These are phyloP conservation scores for Saccharomycopsis fermentans DNA, from an alignment of 805 yeast species.

Conservation along the genomic window DNA sequence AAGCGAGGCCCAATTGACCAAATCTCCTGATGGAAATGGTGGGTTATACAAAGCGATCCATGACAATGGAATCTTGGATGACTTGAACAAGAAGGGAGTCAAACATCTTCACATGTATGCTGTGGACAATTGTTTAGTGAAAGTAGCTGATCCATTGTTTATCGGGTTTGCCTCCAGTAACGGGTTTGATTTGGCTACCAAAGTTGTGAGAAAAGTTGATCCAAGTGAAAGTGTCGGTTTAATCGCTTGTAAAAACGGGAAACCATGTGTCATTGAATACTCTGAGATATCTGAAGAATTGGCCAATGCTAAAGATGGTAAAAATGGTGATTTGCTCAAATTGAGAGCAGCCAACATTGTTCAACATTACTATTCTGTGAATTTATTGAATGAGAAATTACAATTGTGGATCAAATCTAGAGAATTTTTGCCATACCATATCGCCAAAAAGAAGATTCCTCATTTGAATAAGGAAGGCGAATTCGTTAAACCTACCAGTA, in stretches of 20 bases:
- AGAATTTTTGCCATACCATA: conserved; percentile 76
- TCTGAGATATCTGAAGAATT: conserved; percentile 76
- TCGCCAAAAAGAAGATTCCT: conserved; percentile 85
- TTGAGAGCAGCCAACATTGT: conserved; percentile 95
- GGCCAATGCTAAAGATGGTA: conserved; percentile 52
- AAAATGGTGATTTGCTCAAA: conserved; percentile 45
- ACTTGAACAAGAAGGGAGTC: conserved; percentile 56
- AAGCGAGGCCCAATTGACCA: conserved; percentile 45
- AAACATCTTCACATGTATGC: conserved; percentile 94
- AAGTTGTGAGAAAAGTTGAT: conserved; percentile 87
- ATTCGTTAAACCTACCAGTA: conserved; percentile 50
- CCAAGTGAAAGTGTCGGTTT: conserved; percentile 87
- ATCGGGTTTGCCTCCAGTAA: conserved; percentile 74
- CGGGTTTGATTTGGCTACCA: conserved; percentile 70
- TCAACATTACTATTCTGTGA: conserved; percentile 86
- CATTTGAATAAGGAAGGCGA: conserved; percentile 38
- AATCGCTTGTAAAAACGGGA: conserved; percentile 49
- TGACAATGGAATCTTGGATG: conserved; percentile 54
- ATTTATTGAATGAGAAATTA: conserved; percentile 48
- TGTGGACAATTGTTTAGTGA: conserved; percentile 87
- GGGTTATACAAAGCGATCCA: conserved; percentile 82
- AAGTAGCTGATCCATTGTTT: conserved; percentile 81
- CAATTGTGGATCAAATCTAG: conserved; percentile 63
- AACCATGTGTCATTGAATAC: conserved; percentile 91
- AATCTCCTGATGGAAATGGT: conserved; percentile 97